These are phyloP conservation scores for Pseudogymnoascus sp. DNA, from an alignment of 2,329 filamentous ascomycete genomes.

Conservation along the genomic window DNA sequence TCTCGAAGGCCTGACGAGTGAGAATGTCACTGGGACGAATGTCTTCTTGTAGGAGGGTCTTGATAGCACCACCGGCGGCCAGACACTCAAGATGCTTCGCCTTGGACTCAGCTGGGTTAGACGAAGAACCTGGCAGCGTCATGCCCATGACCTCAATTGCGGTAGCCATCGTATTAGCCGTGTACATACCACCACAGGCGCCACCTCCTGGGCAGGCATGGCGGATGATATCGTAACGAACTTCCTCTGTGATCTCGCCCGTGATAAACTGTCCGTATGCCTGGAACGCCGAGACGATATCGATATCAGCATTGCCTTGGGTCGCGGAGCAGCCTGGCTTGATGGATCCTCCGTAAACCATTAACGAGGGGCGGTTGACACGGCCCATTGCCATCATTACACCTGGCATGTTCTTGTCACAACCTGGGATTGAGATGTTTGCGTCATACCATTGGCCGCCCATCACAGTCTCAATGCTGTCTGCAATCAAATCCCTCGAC, in stretches of 20 bases:
- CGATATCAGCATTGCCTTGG: conserved; percentile 68
- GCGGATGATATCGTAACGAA: conserved; percentile 90
- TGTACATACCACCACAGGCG: conserved; percentile 83
- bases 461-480: conserved; percentile 99
- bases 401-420: conserved; percentile 99
- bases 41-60: conserved; percentile 66
- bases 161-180: conserved; percentile 69
- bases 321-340: conserved; percentile 76
- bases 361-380: conserved; percentile 87
- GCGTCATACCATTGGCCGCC: conserved; percentile 97
- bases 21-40: conserved; percentile 72
- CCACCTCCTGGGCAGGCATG: conserved; percentile 80
- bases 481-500: conserved; percentile 92
- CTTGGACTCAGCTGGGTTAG: conserved; percentile 66
- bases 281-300: conserved; percentile 97
- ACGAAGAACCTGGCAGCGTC: conserved; percentile 75
- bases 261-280: conserved; percentile 92
- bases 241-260: conserved; percentile 82
- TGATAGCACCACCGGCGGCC: conserved; percentile 64
- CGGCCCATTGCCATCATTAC: conserved; percentile 90
- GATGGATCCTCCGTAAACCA: conserved; percentile 97
- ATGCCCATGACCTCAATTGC: conserved; percentile 68
- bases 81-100: conserved; percentile 68
- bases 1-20: conserved; percentile 73
- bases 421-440: conserved; percentile 93